Evolutionary conservation across 1,284 basidiomycete genomes (phyloP).

Genomic region (Tilletia caries): DNA sequence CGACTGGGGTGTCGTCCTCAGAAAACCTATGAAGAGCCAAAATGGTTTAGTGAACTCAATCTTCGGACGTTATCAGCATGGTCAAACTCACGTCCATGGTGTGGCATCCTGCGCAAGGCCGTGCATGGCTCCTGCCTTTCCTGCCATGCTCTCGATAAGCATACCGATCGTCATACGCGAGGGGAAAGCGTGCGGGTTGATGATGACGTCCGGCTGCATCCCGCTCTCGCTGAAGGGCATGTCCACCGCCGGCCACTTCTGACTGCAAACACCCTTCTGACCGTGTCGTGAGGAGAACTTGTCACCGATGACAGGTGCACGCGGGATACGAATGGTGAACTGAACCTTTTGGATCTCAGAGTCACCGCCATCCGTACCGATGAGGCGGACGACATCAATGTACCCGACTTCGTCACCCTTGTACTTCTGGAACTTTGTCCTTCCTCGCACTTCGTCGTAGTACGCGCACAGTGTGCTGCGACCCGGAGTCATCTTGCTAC

Average conservation of each 20-base stretch:
- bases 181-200: slow-evolving; percentile 99
- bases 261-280: slow-evolving; percentile 98
- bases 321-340: slow-evolving; percentile 86
- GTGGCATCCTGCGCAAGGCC: slow-evolving; percentile 97
- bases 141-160: slow-evolving; percentile 98
- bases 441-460: slow-evolving; percentile 77
- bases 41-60: background rate
- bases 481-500: slow-evolving; percentile 69
- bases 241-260: slow-evolving; percentile 96
- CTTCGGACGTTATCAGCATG: background rate
- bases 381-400: slow-evolving; percentile 84
- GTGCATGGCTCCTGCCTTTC: slow-evolving; percentile 97
- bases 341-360: slow-evolving; percentile 88
- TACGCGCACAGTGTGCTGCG: slow-evolving; percentile 74
- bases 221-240: slow-evolving; percentile 99
- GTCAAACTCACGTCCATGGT: slow-evolving; percentile 54
- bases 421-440: slow-evolving; percentile 86
- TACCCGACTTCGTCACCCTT: slow-evolving; percentile 92
- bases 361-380: slow-evolving; percentile 83
- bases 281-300: slow-evolving; percentile 99
- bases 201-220: slow-evolving; percentile 98
- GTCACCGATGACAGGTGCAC: slow-evolving; percentile 95
- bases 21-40: slow-evolving; percentile 66
- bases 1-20: slow-evolving; percentile 89
- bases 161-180: slow-evolving; percentile 99